A percentile compares a stretch with the other conserved stretches of the same genome.
These are phyloP conservation scores for Fragaria ananassa DNA, from an alignment of 306 rosid genomes.

Conservation along the genomic window DNA sequence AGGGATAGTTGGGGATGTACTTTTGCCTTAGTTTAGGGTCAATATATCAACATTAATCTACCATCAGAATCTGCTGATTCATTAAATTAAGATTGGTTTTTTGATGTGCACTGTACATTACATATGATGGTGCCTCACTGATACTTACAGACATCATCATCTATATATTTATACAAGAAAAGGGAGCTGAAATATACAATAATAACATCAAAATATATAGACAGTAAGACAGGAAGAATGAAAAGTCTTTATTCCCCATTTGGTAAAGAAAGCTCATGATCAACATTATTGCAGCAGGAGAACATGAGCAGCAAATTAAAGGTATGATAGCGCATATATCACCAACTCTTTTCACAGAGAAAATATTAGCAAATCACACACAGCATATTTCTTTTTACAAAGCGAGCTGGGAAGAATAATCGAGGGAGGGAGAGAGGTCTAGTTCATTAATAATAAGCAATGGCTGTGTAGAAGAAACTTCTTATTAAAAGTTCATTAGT, in stretches of 20 bases:
- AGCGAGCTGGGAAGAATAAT: background rate
- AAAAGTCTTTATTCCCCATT: background rate
- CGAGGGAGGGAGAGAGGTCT: conserved; percentile 6
- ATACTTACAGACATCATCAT: too few species aligned
- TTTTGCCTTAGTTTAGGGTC: too few species aligned
- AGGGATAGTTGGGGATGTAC: background rate
- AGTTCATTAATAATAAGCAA: conserved; percentile 28
- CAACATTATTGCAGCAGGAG: background rate
- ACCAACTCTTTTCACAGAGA: background rate
- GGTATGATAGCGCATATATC: background rate
- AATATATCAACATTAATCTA: background rate
- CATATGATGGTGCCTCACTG: background rate
- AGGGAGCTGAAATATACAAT: background rate
- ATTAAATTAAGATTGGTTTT: background rate
- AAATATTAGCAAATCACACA: conserved; percentile 27
- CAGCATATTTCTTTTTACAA: conserved; percentile 31
- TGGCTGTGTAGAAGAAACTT: conserved; percentile 41
- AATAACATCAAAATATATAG: background rate
- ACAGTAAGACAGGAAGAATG: background rate
- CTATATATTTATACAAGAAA: background rate
- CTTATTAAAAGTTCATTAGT: conserved; percentile 1
- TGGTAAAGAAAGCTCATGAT: background rate
- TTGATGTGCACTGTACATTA: background rate
- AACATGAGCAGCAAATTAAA: background rate
- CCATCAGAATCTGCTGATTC: background rate